A percentile compares a stretch with the other conserved stretches of the same genome.
phyloP scores from a whole-genome alignment of 495 filamentous ascomycete species.

The Penicillium diatomitis region DNA sequence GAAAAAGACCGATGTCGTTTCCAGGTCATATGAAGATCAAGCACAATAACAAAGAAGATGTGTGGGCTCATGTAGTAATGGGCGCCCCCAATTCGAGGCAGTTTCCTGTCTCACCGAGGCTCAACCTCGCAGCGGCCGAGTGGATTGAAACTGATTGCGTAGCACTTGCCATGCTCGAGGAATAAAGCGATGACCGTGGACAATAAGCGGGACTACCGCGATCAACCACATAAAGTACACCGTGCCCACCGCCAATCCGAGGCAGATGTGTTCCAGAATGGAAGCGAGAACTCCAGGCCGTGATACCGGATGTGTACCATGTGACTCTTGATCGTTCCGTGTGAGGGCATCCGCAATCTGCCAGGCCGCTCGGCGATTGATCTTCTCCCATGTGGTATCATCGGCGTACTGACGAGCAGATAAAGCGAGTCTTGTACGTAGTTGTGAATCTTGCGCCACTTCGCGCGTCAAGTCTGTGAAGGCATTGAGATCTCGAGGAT shows the following conservation, averaged over 20 bases:
- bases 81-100: too few relatives aligned
- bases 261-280: conserved; percentile 14
- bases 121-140: conserved; percentile 5
- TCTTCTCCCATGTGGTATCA: conserved; percentile 55
- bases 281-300: conserved; percentile 9
- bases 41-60: background rate
- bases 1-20: background rate
- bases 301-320: background rate
- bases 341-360: conserved; percentile 44
- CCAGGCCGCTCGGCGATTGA: conserved; percentile 52
- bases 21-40: background rate
- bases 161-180: conserved; percentile 16
- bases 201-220: conserved; percentile 26
- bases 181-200: conserved; percentile 24
- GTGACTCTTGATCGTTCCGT: conserved; percentile 17
- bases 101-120: background rate
- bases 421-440: conserved; percentile 27
- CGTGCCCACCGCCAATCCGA: conserved; percentile 19
- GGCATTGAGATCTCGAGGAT: conserved; percentile 41
- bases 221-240: conserved; percentile 29
- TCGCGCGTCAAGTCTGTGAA: conserved; percentile 40
- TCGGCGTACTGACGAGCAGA: conserved; percentile 42
- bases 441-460: conserved; percentile 26
- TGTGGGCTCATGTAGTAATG: background rate
- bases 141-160: conserved; percentile 10